phyloP scores from a whole-genome alignment of 2,329 filamentous ascomycete genomes.

The Thielaviopsis ethacetica region DNA sequence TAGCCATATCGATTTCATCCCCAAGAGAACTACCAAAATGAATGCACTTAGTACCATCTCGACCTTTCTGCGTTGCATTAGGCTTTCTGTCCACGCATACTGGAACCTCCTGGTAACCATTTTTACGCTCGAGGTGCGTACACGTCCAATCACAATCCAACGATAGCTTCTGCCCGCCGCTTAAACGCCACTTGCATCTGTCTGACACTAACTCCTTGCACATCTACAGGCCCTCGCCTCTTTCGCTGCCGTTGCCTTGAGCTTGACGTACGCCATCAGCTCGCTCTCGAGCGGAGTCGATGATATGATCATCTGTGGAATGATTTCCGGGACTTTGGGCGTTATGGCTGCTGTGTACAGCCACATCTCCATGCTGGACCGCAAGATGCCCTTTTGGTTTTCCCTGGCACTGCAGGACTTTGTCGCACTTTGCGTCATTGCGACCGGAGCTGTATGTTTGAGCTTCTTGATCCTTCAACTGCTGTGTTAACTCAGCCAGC shows the following conservation, averaged over 20 bases:
- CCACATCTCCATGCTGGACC: background rate
- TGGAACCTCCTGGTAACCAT: too few relatives aligned
- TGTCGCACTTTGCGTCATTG: background rate
- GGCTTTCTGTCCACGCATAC: too few relatives aligned
- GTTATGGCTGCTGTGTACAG: background rate
- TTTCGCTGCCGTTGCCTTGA: background rate
- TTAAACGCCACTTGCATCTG: background rate
- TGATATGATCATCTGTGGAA: background rate
- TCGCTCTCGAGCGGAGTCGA: background rate
- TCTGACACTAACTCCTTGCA: background rate
- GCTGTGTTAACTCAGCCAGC: background rate
- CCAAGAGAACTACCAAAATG: too few relatives aligned
- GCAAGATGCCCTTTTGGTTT: background rate
- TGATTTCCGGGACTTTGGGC: background rate
- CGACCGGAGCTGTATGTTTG: background rate
- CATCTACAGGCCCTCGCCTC: background rate
- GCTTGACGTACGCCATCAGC: background rate
- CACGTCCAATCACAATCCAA: background rate
- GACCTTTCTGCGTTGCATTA: too few relatives aligned
- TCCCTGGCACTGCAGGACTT: background rate
- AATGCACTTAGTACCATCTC: too few relatives aligned
- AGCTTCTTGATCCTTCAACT: background rate
- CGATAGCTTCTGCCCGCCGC: background rate
- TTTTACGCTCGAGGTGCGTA: background rate
- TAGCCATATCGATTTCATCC: too few relatives aligned